Evolutionary conservation across 768 basidiomycete genomes (phyloP).

Genomic region (Kwoniella europaea): DNA sequence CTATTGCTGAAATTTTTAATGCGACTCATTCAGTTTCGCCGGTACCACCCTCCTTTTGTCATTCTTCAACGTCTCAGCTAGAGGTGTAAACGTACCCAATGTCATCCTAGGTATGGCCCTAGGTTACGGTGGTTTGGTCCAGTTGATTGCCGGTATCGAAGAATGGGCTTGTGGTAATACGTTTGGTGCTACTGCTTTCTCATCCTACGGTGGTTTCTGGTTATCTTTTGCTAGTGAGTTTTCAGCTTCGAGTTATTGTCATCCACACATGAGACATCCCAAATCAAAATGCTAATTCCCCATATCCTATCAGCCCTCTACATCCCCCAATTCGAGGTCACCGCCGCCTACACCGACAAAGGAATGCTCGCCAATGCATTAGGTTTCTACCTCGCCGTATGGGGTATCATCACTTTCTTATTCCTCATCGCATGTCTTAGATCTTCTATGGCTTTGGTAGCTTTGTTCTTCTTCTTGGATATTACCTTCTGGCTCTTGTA

Average conservation of each 20-base stretch:
- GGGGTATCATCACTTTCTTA: slow-evolving; percentile 53
- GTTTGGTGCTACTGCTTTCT: slow-evolving; percentile 57
- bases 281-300: neutral
- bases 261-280: too few species aligned
- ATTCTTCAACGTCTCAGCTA: slow-evolving; percentile 53
- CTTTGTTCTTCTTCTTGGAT: slow-evolving; percentile 65
- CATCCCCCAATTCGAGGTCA: slow-evolving; percentile 50
- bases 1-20: neutral
- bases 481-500: slow-evolving; percentile 61
- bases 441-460: slow-evolving; percentile 63
- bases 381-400: slow-evolving; percentile 49
- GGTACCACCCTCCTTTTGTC: slow-evolving; percentile 58
- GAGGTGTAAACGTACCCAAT: slow-evolving; percentile 47
- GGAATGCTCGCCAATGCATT: slow-evolving; percentile 42
- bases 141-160: slow-evolving; percentile 81
- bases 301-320: slow-evolving; percentile 23
- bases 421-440: slow-evolving; percentile 63
- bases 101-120: slow-evolving; percentile 73
- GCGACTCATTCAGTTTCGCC: slow-evolving; percentile 33
- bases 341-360: slow-evolving; percentile 35
- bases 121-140: slow-evolving; percentile 80
- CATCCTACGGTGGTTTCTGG: slow-evolving; percentile 58
- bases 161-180: slow-evolving; percentile 60
- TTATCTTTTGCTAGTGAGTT: slow-evolving; percentile 46
- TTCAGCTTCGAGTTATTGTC: too few species aligned